Evolutionary conservation across 805 yeast genomes (phyloP).

Genomic region (Cyberlindnera subsufficiens): DNA sequence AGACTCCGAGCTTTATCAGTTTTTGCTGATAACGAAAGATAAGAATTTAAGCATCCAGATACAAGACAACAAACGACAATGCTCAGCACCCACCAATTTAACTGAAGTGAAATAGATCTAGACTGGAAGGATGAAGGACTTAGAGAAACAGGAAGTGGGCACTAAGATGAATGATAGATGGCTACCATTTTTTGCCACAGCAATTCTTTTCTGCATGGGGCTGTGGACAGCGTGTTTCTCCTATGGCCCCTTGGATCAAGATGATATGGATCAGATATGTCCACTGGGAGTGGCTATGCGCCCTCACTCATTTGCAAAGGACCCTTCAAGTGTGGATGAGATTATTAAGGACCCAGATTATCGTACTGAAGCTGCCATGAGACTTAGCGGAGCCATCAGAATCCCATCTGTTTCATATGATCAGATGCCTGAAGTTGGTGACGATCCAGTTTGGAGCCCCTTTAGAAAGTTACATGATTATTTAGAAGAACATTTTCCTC

Average conservation of each 20-base stretch:
- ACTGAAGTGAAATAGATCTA: too few relatives aligned
- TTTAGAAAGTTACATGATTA: constrained; percentile 38
- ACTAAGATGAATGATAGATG: not conserved
- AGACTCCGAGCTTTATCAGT: too few relatives aligned
- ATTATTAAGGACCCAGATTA: constrained; percentile 30
- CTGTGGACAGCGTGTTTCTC: not conserved
- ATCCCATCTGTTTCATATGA: constrained; percentile 64
- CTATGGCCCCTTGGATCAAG: constrained; percentile 1
- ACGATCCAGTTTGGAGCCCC: constrained; percentile 30
- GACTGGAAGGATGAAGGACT: too few relatives aligned
- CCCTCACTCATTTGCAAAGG: constrained; percentile 21
- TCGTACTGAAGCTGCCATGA: constrained; percentile 30
- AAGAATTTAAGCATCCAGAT: too few relatives aligned
- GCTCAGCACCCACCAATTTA: too few relatives aligned
- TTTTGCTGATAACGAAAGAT: too few relatives aligned
- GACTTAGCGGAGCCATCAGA: constrained; percentile 52
- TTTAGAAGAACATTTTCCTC: constrained; percentile 51
- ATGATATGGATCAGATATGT: constrained; percentile 4
- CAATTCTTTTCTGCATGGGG: not conserved
- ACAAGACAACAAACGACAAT: too few relatives aligned
- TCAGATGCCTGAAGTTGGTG: constrained; percentile 30
- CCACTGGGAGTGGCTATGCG: constrained; percentile 11
- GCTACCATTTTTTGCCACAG: not conserved
- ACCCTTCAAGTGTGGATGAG: constrained; percentile 22
- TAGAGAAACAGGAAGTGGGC: too few relatives aligned